Base-by-base conservation (phyloP, 139 green algal species). In the Asterochloris sp. region DNA sequence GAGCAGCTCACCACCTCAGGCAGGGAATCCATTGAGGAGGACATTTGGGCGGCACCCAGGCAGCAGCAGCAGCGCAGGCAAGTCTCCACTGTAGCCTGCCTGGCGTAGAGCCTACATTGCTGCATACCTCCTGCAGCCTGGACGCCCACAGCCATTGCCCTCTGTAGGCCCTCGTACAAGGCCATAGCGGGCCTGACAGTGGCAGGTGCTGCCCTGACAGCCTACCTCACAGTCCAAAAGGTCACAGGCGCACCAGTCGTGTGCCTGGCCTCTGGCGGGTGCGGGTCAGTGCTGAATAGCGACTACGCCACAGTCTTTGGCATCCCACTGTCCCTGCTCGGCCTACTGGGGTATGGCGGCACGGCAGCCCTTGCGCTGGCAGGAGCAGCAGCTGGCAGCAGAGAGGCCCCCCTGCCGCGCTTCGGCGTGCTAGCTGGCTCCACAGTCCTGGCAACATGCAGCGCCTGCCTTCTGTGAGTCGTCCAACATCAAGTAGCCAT, bases 281-380 rank as follows among this genome's bases (percentile, higher is more conserved):
- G 94, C 80, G 88, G 89, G 24, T 87, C 89, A 60, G 90, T 98
- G 24, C 89, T 98, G 0, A 90, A 69, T 83, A 94, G 86, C 78
- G 74, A 82, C 17, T 98, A 96, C 74, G 90, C 88, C 21, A 79
- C 81, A 60, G 86, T 98, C 9, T 94, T 94, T 74, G 92, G 92
- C 19, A 23, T 94, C 28, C 95, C 95, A 24, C 87, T 98, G 73
- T 83, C 93, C 0, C 62, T 89, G 0, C 88, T 93, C 27, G 85
- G 94, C 26, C 80, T 90, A 26, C 63, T 90, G 10, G 88, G 91
- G 0, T 98, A 98, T 73, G 85, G 74, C 38, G 74, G 82, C 13
- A 88, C 96, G 47, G 88, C 85, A 60, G 83, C 60, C 0, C 77
- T 93, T 27, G 83, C 91, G 1, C 10, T 67, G 15, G 66, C 47